Base-by-base conservation (phyloP, 495 filamentous ascomycete genomes). In the Penicillium chermesinum region DNA sequence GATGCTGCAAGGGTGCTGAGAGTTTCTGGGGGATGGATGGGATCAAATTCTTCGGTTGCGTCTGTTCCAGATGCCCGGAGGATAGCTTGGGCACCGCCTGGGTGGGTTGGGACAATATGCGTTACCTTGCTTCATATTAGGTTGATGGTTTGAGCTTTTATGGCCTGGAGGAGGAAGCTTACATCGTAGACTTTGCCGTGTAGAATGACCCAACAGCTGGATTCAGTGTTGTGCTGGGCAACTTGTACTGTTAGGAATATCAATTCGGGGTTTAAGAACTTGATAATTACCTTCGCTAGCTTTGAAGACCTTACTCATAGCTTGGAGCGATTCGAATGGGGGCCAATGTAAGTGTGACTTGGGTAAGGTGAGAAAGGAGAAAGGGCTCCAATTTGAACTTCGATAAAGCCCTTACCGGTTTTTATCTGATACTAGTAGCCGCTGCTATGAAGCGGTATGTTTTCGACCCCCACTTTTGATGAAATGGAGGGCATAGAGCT, bases 21-120 rank as follows among this genome's bases (percentile, higher is more conserved):
- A 12, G 76, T 89, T 68, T 96, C 91, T 39, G 93, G 90, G 0
- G 90, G 81, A 71, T 96, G 91, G 33, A 96, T 86, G 64, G 91
- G 91, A 66, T 96, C 93, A 75, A 94, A 96, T 48, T 86, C 87
- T 35, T 81, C 76, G 44, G 90, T 96, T 22, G 88, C 88, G 69
- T 95, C 89, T 59, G 78, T 79, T 64, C 89, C 89, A 34, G 86
- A 89, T 41, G 89, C 85, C 68, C 91, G 89, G 37, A 87, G 77
- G 25, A 95, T 83, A 35, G 94, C 88, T 44, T 85, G 80, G 53
- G 84, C 80, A 58, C 89, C 89, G 53, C 91, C 89, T 15, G 89
- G 89, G 59, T 96, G 91, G 35, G 6, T 37, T 5, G 35, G 6
- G 5, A 37, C 6, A 17, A 37, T 37, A 5, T 37, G 6, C 6